phyloP scores from a whole-genome alignment of 352 stramenopile species.

The Globisporangium nodosum region DNA sequence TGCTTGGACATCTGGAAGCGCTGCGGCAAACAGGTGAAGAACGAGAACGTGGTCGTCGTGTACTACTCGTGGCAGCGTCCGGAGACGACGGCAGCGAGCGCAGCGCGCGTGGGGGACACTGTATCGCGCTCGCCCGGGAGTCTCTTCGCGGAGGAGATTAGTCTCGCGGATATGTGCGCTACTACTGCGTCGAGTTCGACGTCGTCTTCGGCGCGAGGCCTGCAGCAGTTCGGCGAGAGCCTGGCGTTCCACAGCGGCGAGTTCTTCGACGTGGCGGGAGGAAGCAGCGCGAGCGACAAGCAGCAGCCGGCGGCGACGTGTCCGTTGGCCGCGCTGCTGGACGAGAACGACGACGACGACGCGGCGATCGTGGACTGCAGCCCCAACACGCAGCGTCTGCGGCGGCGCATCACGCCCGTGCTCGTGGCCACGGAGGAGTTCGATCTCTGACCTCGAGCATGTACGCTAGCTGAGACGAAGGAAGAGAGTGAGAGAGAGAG shows the following conservation, averaged over 20 bases:
- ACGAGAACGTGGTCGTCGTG: slow-evolving; percentile 68
- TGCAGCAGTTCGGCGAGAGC: slow-evolving; percentile 39
- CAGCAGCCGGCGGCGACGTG: background rate
- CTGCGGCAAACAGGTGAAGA: slow-evolving; percentile 50
- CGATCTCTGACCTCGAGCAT: slow-evolving; percentile 28
- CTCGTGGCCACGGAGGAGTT: slow-evolving; percentile 51
- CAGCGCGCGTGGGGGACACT: background rate
- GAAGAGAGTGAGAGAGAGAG: slow-evolving; percentile 1
- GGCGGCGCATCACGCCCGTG: slow-evolving; percentile 46
- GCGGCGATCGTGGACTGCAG: slow-evolving; percentile 15
- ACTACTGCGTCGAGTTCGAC: background rate
- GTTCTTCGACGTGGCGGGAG: background rate
- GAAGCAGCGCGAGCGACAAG: background rate
- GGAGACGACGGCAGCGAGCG: background rate
- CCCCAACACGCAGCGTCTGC: slow-evolving; percentile 23
- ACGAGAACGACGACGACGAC: slow-evolving; percentile 22
- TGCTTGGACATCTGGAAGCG: slow-evolving; percentile 74
- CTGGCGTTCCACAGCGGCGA: slow-evolving; percentile 27
- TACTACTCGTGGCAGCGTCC: slow-evolving; percentile 47
- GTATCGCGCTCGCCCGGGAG: slow-evolving; percentile 4
- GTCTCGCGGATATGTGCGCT: slow-evolving; percentile 1
- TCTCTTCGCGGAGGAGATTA: slow-evolving; percentile 13
- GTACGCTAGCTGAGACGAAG: background rate
- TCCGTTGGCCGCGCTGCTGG: slow-evolving; percentile 13
- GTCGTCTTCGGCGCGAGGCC: slow-evolving; percentile 18